Percentiles rank a stretch among this genome's conserved stretches.
Conservation (phyloP, 164 flowering plant genomes). For the Euptelea pleiosperma region DNA sequence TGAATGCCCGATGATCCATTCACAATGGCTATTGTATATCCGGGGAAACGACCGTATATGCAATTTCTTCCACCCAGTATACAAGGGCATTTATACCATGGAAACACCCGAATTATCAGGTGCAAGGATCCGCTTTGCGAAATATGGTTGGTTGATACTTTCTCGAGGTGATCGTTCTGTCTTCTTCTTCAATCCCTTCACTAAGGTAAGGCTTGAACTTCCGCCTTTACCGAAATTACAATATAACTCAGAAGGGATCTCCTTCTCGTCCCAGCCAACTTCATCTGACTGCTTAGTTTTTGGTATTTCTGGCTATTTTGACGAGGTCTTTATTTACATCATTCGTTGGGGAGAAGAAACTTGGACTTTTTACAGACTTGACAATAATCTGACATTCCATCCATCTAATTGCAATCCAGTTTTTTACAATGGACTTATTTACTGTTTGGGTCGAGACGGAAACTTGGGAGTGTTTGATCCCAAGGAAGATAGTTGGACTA, state of each 20-base stretch:
- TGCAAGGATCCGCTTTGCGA: neutral
- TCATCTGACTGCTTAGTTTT: neutral
- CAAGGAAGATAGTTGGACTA: no score
- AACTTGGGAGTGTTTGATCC: neutral
- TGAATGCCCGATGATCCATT: no score
- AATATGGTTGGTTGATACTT: constrained; percentile 12
- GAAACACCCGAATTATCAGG: neutral
- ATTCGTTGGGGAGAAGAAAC: neutral
- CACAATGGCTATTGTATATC: no score
- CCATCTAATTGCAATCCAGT: neutral
- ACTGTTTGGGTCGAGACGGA: neutral
- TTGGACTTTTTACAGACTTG: neutral
- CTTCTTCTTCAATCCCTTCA: neutral
- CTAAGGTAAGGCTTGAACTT: neutral
- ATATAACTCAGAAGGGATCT: neutral
- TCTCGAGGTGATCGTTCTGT: neutral
- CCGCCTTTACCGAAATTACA: neutral
- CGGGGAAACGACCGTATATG: neutral
- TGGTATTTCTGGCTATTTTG: neutral
- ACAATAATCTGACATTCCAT: neutral
- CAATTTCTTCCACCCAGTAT: neutral
- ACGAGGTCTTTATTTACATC: neutral
- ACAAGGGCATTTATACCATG: neutral
- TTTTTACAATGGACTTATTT: neutral
- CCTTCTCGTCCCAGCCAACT: neutral